Evolutionary conservation across 495 filamentous ascomycete species (phyloP).

Genomic region (Extremus antarcticus): DNA sequence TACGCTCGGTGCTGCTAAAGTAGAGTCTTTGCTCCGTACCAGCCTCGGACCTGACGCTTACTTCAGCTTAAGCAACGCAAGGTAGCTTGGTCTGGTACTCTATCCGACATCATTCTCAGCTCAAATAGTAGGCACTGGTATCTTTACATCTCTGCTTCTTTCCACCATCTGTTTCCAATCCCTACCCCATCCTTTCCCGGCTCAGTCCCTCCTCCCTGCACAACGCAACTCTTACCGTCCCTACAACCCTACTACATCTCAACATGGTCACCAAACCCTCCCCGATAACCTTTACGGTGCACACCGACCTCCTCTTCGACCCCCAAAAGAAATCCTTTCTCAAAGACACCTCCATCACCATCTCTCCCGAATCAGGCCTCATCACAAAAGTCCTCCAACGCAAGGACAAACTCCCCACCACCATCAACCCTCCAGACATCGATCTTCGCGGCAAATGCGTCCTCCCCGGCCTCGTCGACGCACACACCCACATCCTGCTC

Average conservation of each 20-base stretch:
- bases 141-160: no score
- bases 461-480: slow-evolving; percentile 42
- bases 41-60: no score
- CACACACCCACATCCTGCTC: slow-evolving; percentile 44
- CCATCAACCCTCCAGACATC: slow-evolving; percentile 23
- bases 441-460: slow-evolving; percentile 39
- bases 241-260: background rate
- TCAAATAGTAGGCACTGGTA: no score
- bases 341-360: slow-evolving; percentile 32
- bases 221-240: background rate
- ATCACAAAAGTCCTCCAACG: slow-evolving; percentile 33
- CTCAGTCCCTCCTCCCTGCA: no score
- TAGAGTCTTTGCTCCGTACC: no score
- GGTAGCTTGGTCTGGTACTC: no score
- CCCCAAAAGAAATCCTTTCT: slow-evolving; percentile 35
- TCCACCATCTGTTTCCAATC: no score
- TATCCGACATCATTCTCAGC: no score
- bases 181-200: no score
- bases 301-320: slow-evolving; percentile 41
- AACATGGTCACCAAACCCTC: background rate
- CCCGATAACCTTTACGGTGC: slow-evolving; percentile 26
- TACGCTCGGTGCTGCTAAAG: no score
- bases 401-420: slow-evolving; percentile 7
- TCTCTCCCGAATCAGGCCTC: slow-evolving; percentile 29
- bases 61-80: no score